Conservation (phyloP, 495 filamentous ascomycete genomes). For the Aspergillus hancockii region DNA sequence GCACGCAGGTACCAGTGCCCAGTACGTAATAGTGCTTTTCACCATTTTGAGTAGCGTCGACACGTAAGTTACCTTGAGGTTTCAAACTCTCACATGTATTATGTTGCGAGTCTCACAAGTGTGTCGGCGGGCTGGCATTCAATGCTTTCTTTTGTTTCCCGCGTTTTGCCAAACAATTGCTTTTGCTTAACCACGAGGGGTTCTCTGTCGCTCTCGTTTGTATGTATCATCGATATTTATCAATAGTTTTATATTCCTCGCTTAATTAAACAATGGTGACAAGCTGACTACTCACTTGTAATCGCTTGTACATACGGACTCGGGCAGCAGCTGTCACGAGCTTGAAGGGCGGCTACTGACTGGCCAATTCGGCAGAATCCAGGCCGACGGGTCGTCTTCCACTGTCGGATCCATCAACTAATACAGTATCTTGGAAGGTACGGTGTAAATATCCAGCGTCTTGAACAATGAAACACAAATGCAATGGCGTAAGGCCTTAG, state of each 20-base stretch:
- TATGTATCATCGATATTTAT: background rate
- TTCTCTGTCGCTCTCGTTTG: background rate
- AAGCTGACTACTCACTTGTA: background rate
- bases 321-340: constrained; percentile 7
- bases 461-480: background rate
- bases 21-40: constrained; percentile 12
- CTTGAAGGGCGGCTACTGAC: background rate
- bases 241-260: background rate
- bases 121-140: background rate
- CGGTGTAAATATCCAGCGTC: background rate
- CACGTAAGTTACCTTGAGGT: constrained; percentile 9
- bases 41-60: background rate
- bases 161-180: constrained; percentile 6
- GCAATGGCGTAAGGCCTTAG: background rate
- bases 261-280: background rate
- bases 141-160: background rate
- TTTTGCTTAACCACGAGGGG: background rate
- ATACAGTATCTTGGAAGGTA: background rate
- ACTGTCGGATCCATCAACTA: background rate
- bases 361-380: constrained; percentile 11
- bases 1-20: constrained; percentile 27
- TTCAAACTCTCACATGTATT: constrained; percentile 6
- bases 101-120: constrained; percentile 2
- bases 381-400: background rate
- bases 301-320: background rate